phyloP scores from a whole-genome alignment of 78 protist genomes.

The Protostelium mycophagum region DNA sequence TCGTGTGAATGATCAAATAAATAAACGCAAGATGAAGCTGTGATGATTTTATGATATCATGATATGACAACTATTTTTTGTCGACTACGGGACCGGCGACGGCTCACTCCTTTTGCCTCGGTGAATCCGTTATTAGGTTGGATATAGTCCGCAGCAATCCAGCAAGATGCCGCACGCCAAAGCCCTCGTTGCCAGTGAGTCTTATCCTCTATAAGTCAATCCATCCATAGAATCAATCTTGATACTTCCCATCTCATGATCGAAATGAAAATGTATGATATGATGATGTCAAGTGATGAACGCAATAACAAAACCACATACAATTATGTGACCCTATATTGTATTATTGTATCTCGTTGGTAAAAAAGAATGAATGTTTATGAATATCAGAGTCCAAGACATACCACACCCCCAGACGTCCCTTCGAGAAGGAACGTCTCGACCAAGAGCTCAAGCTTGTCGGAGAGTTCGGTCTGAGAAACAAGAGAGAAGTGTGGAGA shows the following conservation, averaged over 20 bases:
- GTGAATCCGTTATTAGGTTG: not conserved
- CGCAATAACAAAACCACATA: not conserved
- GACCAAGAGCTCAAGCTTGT: conserved; percentile 93
- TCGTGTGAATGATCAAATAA: no score
- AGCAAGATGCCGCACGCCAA: not conserved
- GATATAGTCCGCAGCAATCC: not conserved
- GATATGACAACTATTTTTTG: not conserved
- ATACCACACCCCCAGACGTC: conserved; percentile 94
- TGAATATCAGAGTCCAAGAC: conserved; percentile 75
- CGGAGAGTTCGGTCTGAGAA: conserved; percentile 97
- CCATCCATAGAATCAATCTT: not conserved
- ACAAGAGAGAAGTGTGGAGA: conserved; percentile 99
- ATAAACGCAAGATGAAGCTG: no score
- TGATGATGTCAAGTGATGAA: not conserved
- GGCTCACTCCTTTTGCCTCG: not conserved
- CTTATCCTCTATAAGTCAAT: no score
- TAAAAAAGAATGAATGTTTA: not conserved
- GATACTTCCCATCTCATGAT: not conserved
- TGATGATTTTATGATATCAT: no score
- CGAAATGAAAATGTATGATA: not conserved
- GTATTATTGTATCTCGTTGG: not conserved
- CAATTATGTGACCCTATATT: not conserved
- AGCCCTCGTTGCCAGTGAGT: not conserved
- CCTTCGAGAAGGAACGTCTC: conserved; percentile 99
- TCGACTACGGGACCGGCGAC: not conserved